Base-by-base conservation (phyloP, 164 flowering plant genomes). In the Vitis amurensis region DNA sequence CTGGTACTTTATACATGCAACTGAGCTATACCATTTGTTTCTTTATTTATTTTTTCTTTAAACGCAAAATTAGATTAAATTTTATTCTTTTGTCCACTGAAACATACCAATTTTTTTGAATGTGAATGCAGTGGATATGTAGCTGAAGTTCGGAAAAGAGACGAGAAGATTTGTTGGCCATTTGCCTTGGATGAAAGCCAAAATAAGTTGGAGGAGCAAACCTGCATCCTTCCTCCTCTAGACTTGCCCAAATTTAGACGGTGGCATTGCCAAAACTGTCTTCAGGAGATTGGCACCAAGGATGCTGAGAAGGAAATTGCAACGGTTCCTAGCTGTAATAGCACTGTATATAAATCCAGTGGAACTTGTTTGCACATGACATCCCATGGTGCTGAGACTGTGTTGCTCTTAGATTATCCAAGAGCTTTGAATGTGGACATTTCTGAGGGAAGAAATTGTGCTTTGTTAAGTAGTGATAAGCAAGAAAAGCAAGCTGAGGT, bases 201-300 rank as follows among this genome's bases (percentile, higher is more conserved):
- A 11, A 59, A 70, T 59, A 66, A 75, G 19, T 63, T 47, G 37
- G 84, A 74, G n/a, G 80, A 73, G 62, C 70, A 68, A 63, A 48
- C 37, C 48, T 66, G 64, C 23, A 6, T n/a, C 23, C 87, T 90
- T 61, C 90, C 93, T 71, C 88, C 91, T 61, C 67, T 90, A 58
- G 64, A 69, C 57, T 81, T 82, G 67, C 66, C 87, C 49, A 80
- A 80, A 47, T 86, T 84, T 68, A 79, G 83, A 76, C 86, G 85
- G 87, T 90, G 92, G 93, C 73, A 72, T 50, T 90, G 97, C 70
- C 69, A 70, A 68, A 78, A 76, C 59, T 90, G 93, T 70, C 44
- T 71, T 49, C 61, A 15, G 14, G 80, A 76, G 23, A 57, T 66
- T 56, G 72, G 15, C 49, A 58, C 74, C 61, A 48, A 55, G 19